phyloP scores from a whole-genome alignment of 2,329 filamentous ascomycete genomes.

The Hirsutella thompsonii region DNA sequence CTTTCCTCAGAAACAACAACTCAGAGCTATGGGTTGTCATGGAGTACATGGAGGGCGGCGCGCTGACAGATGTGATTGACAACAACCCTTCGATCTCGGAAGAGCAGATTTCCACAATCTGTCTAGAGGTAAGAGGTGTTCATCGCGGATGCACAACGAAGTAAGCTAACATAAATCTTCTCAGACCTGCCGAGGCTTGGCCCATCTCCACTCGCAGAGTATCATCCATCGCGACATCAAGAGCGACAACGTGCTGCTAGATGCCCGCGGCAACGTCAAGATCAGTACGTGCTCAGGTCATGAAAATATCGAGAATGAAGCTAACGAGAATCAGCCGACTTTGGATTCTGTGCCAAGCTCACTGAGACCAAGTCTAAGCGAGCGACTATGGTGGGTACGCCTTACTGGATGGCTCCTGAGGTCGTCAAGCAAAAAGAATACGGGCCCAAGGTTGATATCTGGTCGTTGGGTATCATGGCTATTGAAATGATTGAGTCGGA shows the following conservation, averaged over 20 bases:
- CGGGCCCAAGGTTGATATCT: conserved; percentile 95
- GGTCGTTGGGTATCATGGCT: conserved; percentile 98
- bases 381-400: conserved; percentile 97
- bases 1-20: conserved; percentile 89
- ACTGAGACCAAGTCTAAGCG: conserved; percentile 95
- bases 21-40: conserved; percentile 98
- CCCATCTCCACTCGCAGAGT: conserved; percentile 88
- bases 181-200: conserved; percentile 87
- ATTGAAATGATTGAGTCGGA: conserved; percentile 99
- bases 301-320: neutral
- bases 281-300: conserved; percentile 55
- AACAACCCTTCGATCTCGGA: conserved; percentile 91
- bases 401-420: conserved; percentile 99
- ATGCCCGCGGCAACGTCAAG: conserved; percentile 91
- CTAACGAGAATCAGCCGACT: conserved; percentile 62
- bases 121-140: conserved; percentile 60
- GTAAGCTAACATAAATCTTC: conserved; percentile 9
- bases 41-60: conserved; percentile 99
- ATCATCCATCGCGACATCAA: conserved; percentile 99
- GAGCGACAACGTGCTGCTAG: conserved; percentile 93
- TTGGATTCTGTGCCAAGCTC: conserved; percentile 97
- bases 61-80: conserved; percentile 95
- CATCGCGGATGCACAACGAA: too few species aligned
- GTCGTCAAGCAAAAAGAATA: conserved; percentile 99
- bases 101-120: conserved; percentile 96